Conservation (phyloP, 2,329 filamentous ascomycete species). For the Epicoccum sorghinum region DNA sequence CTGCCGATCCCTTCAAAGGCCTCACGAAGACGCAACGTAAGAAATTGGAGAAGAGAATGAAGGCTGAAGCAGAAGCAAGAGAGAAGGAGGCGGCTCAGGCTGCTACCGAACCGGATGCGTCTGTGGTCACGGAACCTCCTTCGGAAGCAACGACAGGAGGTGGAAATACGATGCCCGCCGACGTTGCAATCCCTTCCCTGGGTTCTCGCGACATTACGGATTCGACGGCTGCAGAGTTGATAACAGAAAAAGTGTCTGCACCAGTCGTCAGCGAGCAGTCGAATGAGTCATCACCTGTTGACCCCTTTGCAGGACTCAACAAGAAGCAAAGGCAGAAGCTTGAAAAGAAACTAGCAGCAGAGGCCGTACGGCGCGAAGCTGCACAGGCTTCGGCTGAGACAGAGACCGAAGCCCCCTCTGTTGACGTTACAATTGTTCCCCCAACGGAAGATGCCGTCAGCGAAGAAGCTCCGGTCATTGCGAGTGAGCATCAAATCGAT, state of each 20-base stretch:
- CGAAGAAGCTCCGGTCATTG: background rate
- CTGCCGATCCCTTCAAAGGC: conserved; percentile 8
- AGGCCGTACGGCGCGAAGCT: conserved; percentile 3
- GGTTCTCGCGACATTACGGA: no score
- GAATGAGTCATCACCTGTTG: background rate
- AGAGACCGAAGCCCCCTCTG: no score
- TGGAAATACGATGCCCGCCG: no score
- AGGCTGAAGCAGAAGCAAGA: background rate
- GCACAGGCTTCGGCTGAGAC: conserved; percentile 1
- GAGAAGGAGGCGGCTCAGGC: no score
- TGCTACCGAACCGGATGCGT: no score
- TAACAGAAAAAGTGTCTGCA: no score
- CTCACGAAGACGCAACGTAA: conserved; percentile 21
- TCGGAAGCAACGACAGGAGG: no score
- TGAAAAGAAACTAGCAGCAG: conserved; percentile 18
- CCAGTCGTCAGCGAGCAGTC: no score
- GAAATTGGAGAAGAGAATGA: conserved; percentile 29
- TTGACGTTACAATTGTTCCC: background rate
- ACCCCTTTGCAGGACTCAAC: conserved; percentile 8
- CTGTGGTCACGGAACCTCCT: no score
- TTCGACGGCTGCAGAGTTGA: no score
- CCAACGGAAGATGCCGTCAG: background rate
- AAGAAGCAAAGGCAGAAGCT: conserved; percentile 30
- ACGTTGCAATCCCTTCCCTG: no score
- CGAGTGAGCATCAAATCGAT: background rate